These are phyloP conservation scores for Sporothrix globosa DNA, from an alignment of 2,329 filamentous ascomycete genomes.

Conservation along the genomic window DNA sequence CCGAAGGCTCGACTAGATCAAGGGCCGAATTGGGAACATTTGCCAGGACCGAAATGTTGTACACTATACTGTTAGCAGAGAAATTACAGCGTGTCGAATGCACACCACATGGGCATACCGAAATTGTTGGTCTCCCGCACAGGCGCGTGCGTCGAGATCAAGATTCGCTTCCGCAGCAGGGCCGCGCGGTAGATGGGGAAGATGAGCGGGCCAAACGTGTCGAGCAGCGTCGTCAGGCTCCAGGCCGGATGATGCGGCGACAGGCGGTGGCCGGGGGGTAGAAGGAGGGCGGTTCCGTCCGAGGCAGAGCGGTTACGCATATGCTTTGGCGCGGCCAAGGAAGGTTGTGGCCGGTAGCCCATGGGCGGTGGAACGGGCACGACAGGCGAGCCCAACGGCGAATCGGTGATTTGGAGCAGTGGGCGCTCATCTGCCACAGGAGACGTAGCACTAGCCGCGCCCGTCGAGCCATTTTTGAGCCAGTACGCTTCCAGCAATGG, in stretches of 20 bases:
- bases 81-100: too few species aligned
- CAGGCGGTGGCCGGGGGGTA: conserved; percentile 66
- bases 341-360: conserved; percentile 47
- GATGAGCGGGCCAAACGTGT: conserved; percentile 85
- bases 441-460: conserved; percentile 32
- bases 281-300: conserved; percentile 62
- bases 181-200: conserved; percentile 90
- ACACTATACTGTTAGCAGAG: conserved; percentile 61
- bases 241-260: conserved; percentile 83
- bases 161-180: conserved; percentile 80
- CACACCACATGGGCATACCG: conserved; percentile 57
- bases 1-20: conserved; percentile 65
- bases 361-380: conserved; percentile 37
- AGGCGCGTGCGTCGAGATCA: conserved; percentile 83
- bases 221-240: conserved; percentile 75
- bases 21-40: conserved; percentile 78
- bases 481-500: conserved; percentile 77
- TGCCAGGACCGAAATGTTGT: conserved; percentile 88
- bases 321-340: conserved; percentile 40
- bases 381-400: conserved; percentile 57
- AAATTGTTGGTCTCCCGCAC: conserved; percentile 87
- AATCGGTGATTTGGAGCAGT: conserved; percentile 48
- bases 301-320: conserved; percentile 63
- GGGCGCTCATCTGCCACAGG: conserved; percentile 42
- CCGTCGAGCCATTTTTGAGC: conserved; percentile 58